phyloP scores from a whole-genome alignment of 371 early-diverging fungal species.

The Mucor mucedo region DNA sequence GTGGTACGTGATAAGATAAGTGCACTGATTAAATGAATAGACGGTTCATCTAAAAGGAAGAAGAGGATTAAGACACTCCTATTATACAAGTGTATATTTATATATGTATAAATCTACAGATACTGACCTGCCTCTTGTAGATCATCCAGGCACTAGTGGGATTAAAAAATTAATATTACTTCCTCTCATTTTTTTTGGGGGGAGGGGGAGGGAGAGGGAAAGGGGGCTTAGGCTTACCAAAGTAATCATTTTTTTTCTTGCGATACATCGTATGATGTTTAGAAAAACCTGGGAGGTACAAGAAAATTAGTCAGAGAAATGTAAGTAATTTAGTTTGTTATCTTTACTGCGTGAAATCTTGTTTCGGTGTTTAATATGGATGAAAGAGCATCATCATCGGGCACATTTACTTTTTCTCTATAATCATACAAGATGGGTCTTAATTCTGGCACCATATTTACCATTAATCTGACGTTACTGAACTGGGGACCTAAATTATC shows the following conservation, averaged over 20 bases:
- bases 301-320: not conserved
- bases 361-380: conserved; percentile 39
- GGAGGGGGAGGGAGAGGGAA: not conserved
- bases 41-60: conserved; percentile 41
- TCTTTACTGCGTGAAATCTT: conserved; percentile 45
- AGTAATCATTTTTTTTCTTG: conserved; percentile 45
- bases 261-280: conserved; percentile 46
- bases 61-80: not conserved
- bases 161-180: not conserved
- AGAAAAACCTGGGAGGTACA: conserved; percentile 38
- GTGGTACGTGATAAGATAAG: conserved; percentile 38
- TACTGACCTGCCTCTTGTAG: conserved; percentile 50
- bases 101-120: not conserved
- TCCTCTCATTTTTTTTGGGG: too few species aligned
- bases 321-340: not conserved
- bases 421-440: conserved; percentile 40
- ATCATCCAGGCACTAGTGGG: conserved; percentile 51
- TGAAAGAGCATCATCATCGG: conserved; percentile 38
- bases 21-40: conserved; percentile 43
- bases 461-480: conserved; percentile 42
- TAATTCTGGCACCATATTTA: conserved; percentile 51
- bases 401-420: conserved; percentile 19
- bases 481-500: conserved; percentile 47
- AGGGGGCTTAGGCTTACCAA: conserved; percentile 29
- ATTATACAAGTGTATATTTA: not conserved